Base-by-base conservation (phyloP, 805 yeast genomes). In the Saturnispora sekii region DNA sequence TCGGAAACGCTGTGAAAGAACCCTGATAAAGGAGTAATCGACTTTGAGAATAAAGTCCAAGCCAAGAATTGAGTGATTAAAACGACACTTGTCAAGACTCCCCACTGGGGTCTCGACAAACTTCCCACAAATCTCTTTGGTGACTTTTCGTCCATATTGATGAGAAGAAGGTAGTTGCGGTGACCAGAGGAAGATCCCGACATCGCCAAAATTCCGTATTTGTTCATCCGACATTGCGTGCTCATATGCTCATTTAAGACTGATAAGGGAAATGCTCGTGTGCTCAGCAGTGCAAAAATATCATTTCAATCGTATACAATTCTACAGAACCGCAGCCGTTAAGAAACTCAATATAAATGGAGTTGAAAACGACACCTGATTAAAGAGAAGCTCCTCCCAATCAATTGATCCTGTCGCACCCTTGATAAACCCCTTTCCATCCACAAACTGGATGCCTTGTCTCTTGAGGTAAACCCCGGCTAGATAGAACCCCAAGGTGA, bases 321-420 rank as follows among this genome's bases (percentile, higher is more conserved):
- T 9, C 31, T 29, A 41, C 14, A 41, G 17, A 10, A 39, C 36
- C 26, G 83, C 84, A 26, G 83, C 81, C 46, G 78, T 71, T 51
- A 77, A 51, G 56, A 79, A 79, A 9, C 79, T 62, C 37, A 70
- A 57, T 8, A 72, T 55, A 58, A 80, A 80, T 30, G 79, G 69
- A 29, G 74, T 45, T 61, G 76, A 78, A 68, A 81, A 80, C 48
- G 80, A 72, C 34, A 83, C 80, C 48, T 76, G 73, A 43, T 76
- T 74, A 47, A 80, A 69, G 14, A 79, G 56, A 63, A 79, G 66
- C 30, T 68, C 63, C 10, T 48, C 53, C 53, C 53, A 50, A 8
- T 46, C 41, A 21, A 50, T 35, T 8, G 42, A 35, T n/a, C 33
- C 29, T 6, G 43, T 43, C 3, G 51, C 50, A 18, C 41, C 41